These are phyloP conservation scores for Aspergillus quadrilineatus DNA, from an alignment of 2,329 filamentous ascomycete genomes.

Conservation along the genomic window DNA sequence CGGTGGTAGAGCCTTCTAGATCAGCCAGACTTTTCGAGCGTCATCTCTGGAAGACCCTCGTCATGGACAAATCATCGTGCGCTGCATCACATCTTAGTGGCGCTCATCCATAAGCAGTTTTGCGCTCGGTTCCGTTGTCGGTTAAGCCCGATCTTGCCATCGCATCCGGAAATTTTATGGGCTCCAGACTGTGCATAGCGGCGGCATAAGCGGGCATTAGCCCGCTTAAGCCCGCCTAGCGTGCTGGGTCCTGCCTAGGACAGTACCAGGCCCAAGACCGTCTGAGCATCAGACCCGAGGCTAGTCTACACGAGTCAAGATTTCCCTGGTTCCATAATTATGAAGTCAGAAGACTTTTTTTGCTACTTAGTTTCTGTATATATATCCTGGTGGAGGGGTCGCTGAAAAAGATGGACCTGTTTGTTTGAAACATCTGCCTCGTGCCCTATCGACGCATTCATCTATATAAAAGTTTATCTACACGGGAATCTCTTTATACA, in stretches of 20 bases:
- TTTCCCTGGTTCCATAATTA: slow-evolving; percentile 11
- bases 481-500: too few species aligned
- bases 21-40: not conserved
- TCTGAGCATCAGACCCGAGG: slow-evolving; percentile 1
- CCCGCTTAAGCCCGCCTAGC: not conserved
- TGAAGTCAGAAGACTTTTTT: slow-evolving; percentile 11
- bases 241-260: not conserved
- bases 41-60: not conserved
- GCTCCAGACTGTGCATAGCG: not conserved
- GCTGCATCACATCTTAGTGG: not conserved
- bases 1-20: not conserved
- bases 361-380: not conserved
- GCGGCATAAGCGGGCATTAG: not conserved
- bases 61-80: not conserved
- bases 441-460: not conserved
- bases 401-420: not conserved
- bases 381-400: slow-evolving; percentile 6
- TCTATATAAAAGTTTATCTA: too few species aligned
- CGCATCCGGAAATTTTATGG: not conserved
- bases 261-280: not conserved
- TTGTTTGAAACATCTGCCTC: not conserved
- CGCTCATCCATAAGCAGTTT: not conserved
- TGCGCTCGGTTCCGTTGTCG: not conserved
- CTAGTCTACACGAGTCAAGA: slow-evolving; percentile 5
- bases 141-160: slow-evolving; percentile 5